These are phyloP conservation scores for Nicotiana benthamiana DNA, from an alignment of 257 asterid genomes.

Conservation along the genomic window DNA sequence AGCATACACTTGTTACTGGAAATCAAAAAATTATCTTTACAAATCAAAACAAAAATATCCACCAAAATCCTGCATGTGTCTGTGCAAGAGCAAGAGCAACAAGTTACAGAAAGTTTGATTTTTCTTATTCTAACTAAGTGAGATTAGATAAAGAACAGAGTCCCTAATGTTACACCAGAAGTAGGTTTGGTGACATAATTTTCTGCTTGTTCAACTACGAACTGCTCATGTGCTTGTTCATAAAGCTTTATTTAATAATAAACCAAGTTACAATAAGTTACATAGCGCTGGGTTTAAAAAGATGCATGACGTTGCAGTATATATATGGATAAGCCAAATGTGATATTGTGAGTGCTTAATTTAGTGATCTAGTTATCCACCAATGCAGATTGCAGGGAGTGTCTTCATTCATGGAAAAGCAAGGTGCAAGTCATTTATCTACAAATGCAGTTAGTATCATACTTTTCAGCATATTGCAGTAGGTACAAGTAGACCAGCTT, in stretches of 20 bases:
- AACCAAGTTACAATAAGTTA: background rate
- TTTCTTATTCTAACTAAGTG: background rate
- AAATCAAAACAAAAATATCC: no score
- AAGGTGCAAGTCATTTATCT: conserved; percentile 1
- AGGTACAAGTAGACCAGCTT: conserved; percentile 91
- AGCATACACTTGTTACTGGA: background rate
- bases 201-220: background rate
- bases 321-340: background rate
- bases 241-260: no score
- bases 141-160: no score
- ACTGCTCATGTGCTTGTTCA: background rate
- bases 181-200: background rate
- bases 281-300: background rate
- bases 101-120: background rate
- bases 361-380: no score
- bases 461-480: conserved; percentile 95
- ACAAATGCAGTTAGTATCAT: conserved; percentile 6
- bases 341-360: background rate
- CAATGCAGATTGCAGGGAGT: background rate
- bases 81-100: no score
- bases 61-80: no score
- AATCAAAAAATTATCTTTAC: background rate
- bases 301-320: background rate
- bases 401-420: background rate
- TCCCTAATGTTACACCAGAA: background rate